Evolutionary conservation across 2,329 filamentous ascomycete species (phyloP).

Genomic region (Paraphaeosphaeria sporulosa): DNA sequence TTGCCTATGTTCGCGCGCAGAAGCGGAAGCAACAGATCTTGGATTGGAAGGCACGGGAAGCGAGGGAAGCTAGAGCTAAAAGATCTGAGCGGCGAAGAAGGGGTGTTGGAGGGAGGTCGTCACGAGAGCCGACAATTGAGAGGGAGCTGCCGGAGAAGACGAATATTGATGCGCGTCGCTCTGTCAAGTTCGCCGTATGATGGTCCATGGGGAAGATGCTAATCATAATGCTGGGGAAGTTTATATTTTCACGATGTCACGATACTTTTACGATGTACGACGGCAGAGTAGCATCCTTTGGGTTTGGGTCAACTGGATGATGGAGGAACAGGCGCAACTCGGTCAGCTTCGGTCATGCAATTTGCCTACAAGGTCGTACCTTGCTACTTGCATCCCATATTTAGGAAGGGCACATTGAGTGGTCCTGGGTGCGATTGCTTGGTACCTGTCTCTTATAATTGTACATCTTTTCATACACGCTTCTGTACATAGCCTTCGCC

Average conservation of each 20-base stretch:
- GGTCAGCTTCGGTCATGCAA: neutral
- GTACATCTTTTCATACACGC: conserved; percentile 22
- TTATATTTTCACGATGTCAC: conserved; percentile 15
- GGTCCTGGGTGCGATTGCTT: neutral
- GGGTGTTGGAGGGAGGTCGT: conserved; percentile 37
- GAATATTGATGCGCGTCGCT: conserved; percentile 27
- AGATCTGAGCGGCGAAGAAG: conserved; percentile 60
- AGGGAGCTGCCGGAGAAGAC: conserved; percentile 31
- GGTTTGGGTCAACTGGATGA: conserved; percentile 71
- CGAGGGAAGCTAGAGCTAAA: conserved; percentile 64
- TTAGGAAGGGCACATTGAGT: neutral
- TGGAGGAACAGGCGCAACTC: conserved; percentile 2
- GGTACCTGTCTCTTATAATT: neutral
- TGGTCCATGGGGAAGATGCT: neutral
- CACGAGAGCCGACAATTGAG: conserved; percentile 39
- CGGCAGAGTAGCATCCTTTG: conserved; percentile 71
- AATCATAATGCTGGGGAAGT: conserved; percentile 5
- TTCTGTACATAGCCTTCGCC: conserved; percentile 19
- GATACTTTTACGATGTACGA: conserved; percentile 18
- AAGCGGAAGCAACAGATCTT: conserved; percentile 65
- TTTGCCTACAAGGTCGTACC: neutral
- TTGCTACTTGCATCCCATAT: neutral
- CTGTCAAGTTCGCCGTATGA: conserved; percentile 45
- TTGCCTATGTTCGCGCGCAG: conserved; percentile 64
- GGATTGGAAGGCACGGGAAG: conserved; percentile 67